These are phyloP conservation scores for Colletotrichum falcatum DNA, from an alignment of 2,329 filamentous ascomycete genomes.

Conservation along the genomic window DNA sequence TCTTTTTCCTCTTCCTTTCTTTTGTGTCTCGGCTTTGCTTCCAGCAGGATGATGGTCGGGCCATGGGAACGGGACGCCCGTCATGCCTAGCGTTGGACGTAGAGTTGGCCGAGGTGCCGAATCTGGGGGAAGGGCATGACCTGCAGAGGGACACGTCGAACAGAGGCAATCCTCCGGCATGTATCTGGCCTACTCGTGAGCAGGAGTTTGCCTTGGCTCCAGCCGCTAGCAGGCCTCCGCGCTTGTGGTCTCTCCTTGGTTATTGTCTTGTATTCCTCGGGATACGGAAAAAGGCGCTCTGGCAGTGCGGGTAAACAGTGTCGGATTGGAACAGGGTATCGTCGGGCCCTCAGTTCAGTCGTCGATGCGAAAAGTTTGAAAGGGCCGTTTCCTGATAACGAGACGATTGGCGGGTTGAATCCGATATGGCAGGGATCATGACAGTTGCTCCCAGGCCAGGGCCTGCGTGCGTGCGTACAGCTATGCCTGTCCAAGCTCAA, in stretches of 20 bases:
- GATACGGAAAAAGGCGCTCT: slow-evolving; percentile 23
- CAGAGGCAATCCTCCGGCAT: neutral
- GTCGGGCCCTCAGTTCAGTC: neutral
- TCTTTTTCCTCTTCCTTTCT: neutral
- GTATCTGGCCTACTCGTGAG: slow-evolving; percentile 6
- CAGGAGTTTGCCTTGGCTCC: slow-evolving; percentile 11
- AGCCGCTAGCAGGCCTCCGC: neutral
- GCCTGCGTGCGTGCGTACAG: neutral
- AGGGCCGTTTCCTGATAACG: slow-evolving; percentile 39
- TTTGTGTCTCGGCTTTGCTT: neutral
- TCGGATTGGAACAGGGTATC: slow-evolving; percentile 5
- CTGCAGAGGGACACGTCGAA: neutral
- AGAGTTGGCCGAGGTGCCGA: slow-evolving; percentile 32
- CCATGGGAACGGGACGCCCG: slow-evolving; percentile 6
- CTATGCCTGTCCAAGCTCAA: slow-evolving; percentile 25
- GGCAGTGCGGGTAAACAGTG: slow-evolving; percentile 31
- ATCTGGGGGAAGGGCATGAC: slow-evolving; percentile 2
- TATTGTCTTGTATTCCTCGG: neutral
- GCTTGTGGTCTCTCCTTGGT: neutral
- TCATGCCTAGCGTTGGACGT: slow-evolving; percentile 17
- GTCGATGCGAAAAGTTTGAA: slow-evolving; percentile 28
- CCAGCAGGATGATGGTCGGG: slow-evolving; percentile 11
- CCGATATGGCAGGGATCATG: slow-evolving; percentile 11
- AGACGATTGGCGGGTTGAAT: slow-evolving; percentile 25
- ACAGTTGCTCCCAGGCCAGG: slow-evolving; percentile 24